A percentile compares a stretch with the other conserved stretches of the same genome.
phyloP scores from a whole-genome alignment of 73 alveolate genomes.

The Breviolum minutum region DNA sequence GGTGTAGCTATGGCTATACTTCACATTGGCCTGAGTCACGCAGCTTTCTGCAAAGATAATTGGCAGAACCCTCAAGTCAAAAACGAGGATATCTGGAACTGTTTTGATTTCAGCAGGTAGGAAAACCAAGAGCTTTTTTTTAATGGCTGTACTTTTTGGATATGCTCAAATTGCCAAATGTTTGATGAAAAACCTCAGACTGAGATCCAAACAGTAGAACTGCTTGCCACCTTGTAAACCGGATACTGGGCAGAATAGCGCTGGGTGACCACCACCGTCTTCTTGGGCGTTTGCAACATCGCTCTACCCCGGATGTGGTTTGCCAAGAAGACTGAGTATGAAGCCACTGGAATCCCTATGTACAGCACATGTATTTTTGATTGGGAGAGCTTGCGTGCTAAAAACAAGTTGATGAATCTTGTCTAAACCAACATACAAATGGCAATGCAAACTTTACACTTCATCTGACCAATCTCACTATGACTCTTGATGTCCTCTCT shows the following conservation, averaged over 20 bases:
- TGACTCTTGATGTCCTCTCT: not conserved
- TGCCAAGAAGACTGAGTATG: not conserved
- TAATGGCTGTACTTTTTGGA: too few species aligned
- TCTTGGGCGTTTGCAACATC: slow-evolving; percentile 50
- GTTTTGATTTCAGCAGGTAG: too few species aligned
- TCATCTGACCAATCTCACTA: not conserved
- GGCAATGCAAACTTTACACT: too few species aligned
- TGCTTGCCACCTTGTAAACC: slow-evolving; percentile 24
- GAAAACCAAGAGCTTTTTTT: too few species aligned
- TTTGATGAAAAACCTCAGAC: not conserved
- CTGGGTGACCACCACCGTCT: slow-evolving; percentile 37
- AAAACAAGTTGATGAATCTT: too few species aligned
- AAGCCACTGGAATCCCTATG: not conserved
- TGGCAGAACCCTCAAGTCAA: not conserved
- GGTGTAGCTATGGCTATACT: slow-evolving; percentile 8
- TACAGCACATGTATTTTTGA: not conserved
- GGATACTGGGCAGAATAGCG: slow-evolving; percentile 57
- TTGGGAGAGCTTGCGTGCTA: too few species aligned
- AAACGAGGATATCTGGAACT: too few species aligned
- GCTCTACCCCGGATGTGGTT: slow-evolving; percentile 27
- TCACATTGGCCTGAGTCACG: not conserved
- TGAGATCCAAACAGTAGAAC: not conserved
- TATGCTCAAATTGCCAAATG: too few species aligned
- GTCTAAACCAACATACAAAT: too few species aligned
- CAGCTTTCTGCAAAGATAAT: not conserved